Conservation (phyloP, 2,329 filamentous ascomycete genomes). For the Hirsutella minnesotensis region DNA sequence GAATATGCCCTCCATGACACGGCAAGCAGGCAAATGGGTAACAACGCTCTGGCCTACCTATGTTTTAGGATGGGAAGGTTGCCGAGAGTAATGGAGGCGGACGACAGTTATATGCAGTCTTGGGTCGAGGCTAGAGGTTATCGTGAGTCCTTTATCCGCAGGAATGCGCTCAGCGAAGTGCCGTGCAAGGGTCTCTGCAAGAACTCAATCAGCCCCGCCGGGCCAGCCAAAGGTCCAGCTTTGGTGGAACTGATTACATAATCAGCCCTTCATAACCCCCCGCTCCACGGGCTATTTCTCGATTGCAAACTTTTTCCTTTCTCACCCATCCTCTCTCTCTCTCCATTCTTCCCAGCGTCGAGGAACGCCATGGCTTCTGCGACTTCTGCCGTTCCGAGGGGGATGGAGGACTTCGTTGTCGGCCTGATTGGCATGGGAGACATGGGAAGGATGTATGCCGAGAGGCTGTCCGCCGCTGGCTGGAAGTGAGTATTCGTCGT, state of each 20-base stretch:
- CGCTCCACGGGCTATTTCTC: background rate
- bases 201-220: too few species aligned
- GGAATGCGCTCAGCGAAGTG: too few species aligned
- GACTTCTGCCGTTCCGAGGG: constrained; percentile 19
- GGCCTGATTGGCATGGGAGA: constrained; percentile 98
- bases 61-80: too few species aligned
- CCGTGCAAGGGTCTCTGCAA: too few species aligned
- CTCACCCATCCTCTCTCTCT: constrained; percentile 1
- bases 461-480: constrained; percentile 75
- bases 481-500: constrained; percentile 61
- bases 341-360: constrained; percentile 10
- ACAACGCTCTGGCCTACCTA: too few species aligned
- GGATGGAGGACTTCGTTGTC: constrained; percentile 61
- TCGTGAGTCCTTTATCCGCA: too few species aligned
- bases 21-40: too few species aligned
- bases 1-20: constrained; percentile 46
- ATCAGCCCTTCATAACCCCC: background rate
- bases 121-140: too few species aligned
- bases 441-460: constrained; percentile 98
- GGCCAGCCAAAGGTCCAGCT: too few species aligned
- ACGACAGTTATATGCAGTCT: too few species aligned
- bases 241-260: too few species aligned
- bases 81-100: too few species aligned
- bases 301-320: constrained; percentile 5
- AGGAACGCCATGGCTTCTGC: constrained; percentile 18